These are phyloP conservation scores for Ustilago xerochloae DNA, from an alignment of 1,284 basidiomycete genomes.

Conservation along the genomic window DNA sequence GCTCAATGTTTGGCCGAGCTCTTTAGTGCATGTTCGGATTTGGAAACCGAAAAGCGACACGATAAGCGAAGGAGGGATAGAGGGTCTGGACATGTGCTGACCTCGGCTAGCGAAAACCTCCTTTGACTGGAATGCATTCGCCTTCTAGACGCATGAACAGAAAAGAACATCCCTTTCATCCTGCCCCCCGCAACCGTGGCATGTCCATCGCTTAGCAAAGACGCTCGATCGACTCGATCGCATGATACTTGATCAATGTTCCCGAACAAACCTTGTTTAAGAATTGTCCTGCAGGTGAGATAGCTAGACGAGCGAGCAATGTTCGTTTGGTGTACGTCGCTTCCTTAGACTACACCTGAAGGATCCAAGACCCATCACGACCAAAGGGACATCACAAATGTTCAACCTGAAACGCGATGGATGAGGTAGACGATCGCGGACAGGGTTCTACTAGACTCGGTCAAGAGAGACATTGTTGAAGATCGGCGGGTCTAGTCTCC, in stretches of 20 bases:
- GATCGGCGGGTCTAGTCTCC: background rate
- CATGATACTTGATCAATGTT: background rate
- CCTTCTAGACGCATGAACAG: background rate
- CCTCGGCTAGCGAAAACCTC: background rate
- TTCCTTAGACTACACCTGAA: too few species aligned
- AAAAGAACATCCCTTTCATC: background rate
- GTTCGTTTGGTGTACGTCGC: constrained; percentile 1
- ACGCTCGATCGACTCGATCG: background rate
- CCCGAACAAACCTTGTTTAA: background rate
- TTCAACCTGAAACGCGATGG: background rate
- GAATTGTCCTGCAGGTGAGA: background rate
- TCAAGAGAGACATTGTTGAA: background rate
- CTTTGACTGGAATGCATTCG: background rate
- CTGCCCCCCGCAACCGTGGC: background rate
- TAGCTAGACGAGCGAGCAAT: background rate
- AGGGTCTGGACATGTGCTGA: background rate
- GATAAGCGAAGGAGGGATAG: too few species aligned
- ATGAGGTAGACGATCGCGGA: background rate
- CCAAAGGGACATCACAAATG: too few species aligned
- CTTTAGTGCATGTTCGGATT: background rate
- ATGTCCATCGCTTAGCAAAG: background rate
- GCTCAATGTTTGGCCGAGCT: constrained; percentile 1
- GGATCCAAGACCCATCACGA: too few species aligned
- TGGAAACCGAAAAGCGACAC: background rate
- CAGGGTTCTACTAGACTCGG: background rate